Evolutionary conservation across 1,139 yeast species (phyloP), one percentile per base, ranked within the genome.

Genomic region (Candida sp.): DNA sequence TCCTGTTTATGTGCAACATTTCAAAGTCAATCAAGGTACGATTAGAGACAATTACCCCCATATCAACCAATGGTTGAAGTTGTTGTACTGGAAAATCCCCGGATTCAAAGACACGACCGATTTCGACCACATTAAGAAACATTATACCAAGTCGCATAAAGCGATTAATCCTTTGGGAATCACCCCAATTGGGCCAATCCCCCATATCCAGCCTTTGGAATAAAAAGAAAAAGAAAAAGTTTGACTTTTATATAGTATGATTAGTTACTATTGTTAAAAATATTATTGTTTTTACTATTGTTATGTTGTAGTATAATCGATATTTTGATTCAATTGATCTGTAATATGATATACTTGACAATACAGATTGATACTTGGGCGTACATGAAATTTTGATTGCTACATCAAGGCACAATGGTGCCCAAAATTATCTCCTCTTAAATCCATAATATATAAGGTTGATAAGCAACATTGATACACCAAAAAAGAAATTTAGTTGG

Each of bases 1-100:
- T 62, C 87, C 95, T 1, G 95, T 88, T 27, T 91, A 91, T 60
- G 91, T 85, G 44, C 96, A 90, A 64, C 97, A 90, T 63, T 93
- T 93, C 79, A 93, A 93, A 70, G 88, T 97, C 66, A 93, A 93
- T 63, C 66, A 89, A 50, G 82, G 83, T 41, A 86, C 83, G 75
- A 87, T 93, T 57, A 81, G 97, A 58, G 73, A 73, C 50, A 87
- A 89, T 50, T 93, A 81, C 61, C 97, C 97, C 21, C 66, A 74
- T 55, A 67, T 90, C 43, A 85, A 89, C 67, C 70, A 80, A 49
- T 91, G 97, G 96, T 63, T 90, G 54, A 75, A 86, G 56, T 81
- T 85, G 53, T 74, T 93, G 55, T 93, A 91, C 68, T 90, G 97
- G 97, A 84, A 86, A 56, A 60, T 79, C 47, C 81, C 83, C 15